These are phyloP conservation scores for Ceratocystiopsis sp. DNA, from an alignment of 2,329 filamentous ascomycete genomes.

Conservation along the genomic window DNA sequence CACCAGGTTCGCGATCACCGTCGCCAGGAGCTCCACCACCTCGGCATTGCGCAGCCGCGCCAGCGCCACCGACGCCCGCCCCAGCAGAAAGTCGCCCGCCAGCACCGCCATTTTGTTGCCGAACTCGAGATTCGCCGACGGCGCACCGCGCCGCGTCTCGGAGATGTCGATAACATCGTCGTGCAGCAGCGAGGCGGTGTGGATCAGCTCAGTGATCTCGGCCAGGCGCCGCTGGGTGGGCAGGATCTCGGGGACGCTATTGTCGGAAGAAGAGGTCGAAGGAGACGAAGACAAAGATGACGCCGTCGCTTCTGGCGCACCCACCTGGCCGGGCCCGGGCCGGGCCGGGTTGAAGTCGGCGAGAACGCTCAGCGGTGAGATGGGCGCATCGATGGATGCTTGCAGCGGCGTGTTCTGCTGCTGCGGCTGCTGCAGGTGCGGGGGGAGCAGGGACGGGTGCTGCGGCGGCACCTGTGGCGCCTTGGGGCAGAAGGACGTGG, in stretches of 20 bases:
- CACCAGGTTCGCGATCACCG: constrained; percentile 91
- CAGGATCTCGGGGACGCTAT: constrained; percentile 48
- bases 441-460: neutral
- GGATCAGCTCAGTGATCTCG: constrained; percentile 94
- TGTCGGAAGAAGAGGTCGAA: constrained; percentile 10
- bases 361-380: constrained; percentile 43
- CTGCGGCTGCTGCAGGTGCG: neutral
- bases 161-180: constrained; percentile 98
- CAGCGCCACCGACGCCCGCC: constrained; percentile 81
- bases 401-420: constrained; percentile 22
- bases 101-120: constrained; percentile 99
- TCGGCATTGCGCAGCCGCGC: constrained; percentile 83
- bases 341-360: constrained; percentile 49
- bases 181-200: constrained; percentile 89
- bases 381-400: constrained; percentile 33
- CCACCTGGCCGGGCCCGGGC: constrained; percentile 30
- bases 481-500: constrained; percentile 65
- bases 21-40: constrained; percentile 85
- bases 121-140: constrained; percentile 85
- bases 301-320: constrained; percentile 26
- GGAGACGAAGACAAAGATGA: constrained; percentile 18
- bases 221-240: constrained; percentile 86
- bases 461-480: constrained; percentile 15
- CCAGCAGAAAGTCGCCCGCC: constrained; percentile 90
- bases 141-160: constrained; percentile 61